Evolutionary conservation across 2,329 filamentous ascomycete species (phyloP), one percentile per base, ranked within the genome.

Genomic region (Paracoccidioides brasiliensis): DNA sequence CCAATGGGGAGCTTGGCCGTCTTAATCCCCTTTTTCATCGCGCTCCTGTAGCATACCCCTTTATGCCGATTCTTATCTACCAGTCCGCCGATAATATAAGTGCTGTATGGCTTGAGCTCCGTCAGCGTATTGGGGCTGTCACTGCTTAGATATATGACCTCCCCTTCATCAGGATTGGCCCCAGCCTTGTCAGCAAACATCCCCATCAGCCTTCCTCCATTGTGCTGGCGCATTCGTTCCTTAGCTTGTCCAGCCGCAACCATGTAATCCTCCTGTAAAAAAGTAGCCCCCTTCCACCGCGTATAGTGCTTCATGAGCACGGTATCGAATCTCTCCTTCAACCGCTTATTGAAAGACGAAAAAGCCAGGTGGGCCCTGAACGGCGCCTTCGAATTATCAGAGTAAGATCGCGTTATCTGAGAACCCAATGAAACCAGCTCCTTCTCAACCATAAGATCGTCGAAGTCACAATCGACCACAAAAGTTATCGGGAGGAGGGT

Each of bases 31-130:
- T 78, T 78, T 55, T 85, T 81, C 54, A 80, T 76, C 0, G 93
- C 93, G 14, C 86, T 79, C 63, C 84, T 85, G 76, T 95, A 90
- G 72, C 93, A 98, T 41, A 98, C 78, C 0, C 88, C 90, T 74
- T 98, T 98, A 71, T 98, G 85, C 46, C 93, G 81, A 71, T 98
- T 98, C 73, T 90, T 90, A 74, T 98, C 93, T 32, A 98, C 93
- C 40, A 98, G 77, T 0, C 91, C 93, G 40, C 93, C 93, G 55
- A 98, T 86, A 59, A 98, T 85, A 70, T 98, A 98, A 57, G 83
- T 91, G 58, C 85, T 90, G 71, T 93, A 85, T 0, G 90, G 88
- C 68, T 90, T 89, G 45, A 98, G 79, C 45, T 86, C 80, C 5
- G 85, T 84, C 35, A 98, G 78, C 0, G 86, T 91, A 62, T 95